A percentile compares a stretch with the other conserved stretches of the same genome.
These are phyloP conservation scores for Silene coronaria DNA, from an alignment of 179 eudicot species.

Conservation along the genomic window DNA sequence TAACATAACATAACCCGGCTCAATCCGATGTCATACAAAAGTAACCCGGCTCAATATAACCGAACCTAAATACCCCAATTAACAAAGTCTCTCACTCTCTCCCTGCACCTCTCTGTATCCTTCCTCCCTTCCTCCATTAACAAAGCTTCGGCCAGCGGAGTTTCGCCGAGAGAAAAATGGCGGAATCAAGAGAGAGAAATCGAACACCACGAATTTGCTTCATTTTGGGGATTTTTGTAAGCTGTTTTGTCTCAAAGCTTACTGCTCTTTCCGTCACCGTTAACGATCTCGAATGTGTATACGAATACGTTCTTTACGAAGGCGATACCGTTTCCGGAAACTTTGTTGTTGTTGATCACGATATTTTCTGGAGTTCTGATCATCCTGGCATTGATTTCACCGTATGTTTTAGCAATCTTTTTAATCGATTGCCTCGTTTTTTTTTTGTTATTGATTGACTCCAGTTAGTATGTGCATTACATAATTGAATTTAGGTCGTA, in stretches of 20 bases:
- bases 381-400: constrained; percentile 85
- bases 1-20: too few relatives aligned
- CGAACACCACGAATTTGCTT: not conserved
- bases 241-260: constrained; percentile 21
- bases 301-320: constrained; percentile 76
- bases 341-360: constrained; percentile 91
- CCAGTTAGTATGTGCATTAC: not conserved
- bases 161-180: not conserved
- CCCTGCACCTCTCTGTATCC: not conserved
- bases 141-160: not conserved
- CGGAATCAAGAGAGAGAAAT: not conserved
- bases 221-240: not conserved
- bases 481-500: not conserved
- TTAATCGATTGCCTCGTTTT: not conserved
- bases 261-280: constrained; percentile 69
- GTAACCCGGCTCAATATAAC: too few relatives aligned
- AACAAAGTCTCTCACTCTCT: not conserved
- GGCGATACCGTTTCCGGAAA: constrained; percentile 81
- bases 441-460: not conserved
- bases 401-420: constrained; percentile 26
- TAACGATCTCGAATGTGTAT: constrained; percentile 72
- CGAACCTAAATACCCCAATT: too few relatives aligned
- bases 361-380: constrained; percentile 82
- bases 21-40: too few relatives aligned
- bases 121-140: not conserved